Evolutionary conservation across 2,329 filamentous ascomycete species (phyloP).

Genomic region (Septoria linicola): DNA sequence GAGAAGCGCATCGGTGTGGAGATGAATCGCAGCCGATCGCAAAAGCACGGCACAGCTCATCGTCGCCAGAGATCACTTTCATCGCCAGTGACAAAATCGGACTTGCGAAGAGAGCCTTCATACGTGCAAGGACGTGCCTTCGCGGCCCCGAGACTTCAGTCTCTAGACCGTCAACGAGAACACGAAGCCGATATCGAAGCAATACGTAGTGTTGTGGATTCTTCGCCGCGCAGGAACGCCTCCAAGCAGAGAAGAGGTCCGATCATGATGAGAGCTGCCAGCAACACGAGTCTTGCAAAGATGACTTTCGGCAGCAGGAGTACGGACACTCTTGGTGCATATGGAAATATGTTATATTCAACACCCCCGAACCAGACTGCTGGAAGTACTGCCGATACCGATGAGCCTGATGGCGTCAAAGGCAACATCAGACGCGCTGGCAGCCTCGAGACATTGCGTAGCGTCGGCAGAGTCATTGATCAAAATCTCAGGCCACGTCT

Average conservation of each 20-base stretch:
- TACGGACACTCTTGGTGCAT: conserved; percentile 23
- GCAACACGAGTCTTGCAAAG: conserved; percentile 29
- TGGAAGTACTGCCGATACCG: conserved; percentile 2
- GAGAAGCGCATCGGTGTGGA: conserved; percentile 43
- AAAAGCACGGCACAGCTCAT: conserved; percentile 10
- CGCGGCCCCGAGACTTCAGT: conserved; percentile 52
- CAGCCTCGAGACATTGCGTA: conserved; percentile 33
- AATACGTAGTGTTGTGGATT: conserved; percentile 43
- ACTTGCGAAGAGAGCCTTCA: conserved; percentile 40
- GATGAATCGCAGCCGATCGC: conserved; percentile 15
- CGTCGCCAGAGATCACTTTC: conserved; percentile 30
- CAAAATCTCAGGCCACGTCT: conserved; percentile 15
- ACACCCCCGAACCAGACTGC: conserved; percentile 25
- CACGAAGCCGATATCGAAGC: conserved; percentile 44
- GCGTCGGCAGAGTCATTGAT: conserved; percentile 18
- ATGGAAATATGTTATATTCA: conserved; percentile 29
- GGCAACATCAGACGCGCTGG: conserved; percentile 30
- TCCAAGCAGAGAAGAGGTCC: conserved; percentile 19
- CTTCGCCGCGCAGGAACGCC: conserved; percentile 46
- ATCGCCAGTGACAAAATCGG: conserved; percentile 26
- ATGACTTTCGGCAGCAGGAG: conserved; percentile 25
- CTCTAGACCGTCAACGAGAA: conserved; percentile 48
- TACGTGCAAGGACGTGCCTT: conserved; percentile 53
- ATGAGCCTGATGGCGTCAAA: conserved; percentile 22
- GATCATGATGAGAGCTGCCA: conserved; percentile 28